Base-by-base conservation (phyloP, 2,329 filamentous ascomycete genomes). In the Xylaria sp. region DNA sequence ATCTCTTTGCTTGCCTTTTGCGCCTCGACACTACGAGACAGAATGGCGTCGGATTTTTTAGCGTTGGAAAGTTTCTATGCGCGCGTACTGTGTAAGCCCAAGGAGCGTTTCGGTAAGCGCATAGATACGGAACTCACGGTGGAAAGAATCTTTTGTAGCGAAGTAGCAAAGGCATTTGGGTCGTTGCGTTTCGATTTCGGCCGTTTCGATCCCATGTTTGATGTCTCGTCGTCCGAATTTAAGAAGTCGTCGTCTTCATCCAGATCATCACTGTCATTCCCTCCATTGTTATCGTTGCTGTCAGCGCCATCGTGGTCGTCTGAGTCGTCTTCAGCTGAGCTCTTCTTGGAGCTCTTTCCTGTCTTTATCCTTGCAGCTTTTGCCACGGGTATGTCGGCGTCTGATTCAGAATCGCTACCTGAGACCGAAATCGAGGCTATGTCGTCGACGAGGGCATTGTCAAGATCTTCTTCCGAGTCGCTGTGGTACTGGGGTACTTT, bases 131-230 rank as follows among this genome's bases (percentile, higher is more conserved):
- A 9, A 56, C 62, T 55, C 61, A 67, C 65, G 52, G 92, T 94
- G 59, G 88, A 89, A 46, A 99, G 84, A 75, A 99, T 97, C 78
- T 95, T 96, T 69, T 91, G 90, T 72, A 99, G 92, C 53, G 93
- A 97, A 1, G 90, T 96, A 23, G 94, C 92, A 77, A 99, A 98
- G 55, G 92, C 93, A 67, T 85, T 82, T 2, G 95, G 94, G 77
- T 99, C 94, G 78, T 97, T 96, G 74, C 94, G 90, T 79, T 98
- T 98, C 14, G 89, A 87, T 72, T 87, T 90, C 38, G 73, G 73
- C 66, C 79, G 78, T 49, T 69, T 74, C 12, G 66, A 65, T 53
- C 69, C 74, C 61, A 68, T 35, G 31, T 67, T 67, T n/a, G 64
- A 65, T 2, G 70, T 70, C 38, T 74, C 75, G 42, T 72, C 64